Evolutionary conservation across 257 asterid genomes (phyloP).

Genomic region (Nicotiana tomentosiformis): DNA sequence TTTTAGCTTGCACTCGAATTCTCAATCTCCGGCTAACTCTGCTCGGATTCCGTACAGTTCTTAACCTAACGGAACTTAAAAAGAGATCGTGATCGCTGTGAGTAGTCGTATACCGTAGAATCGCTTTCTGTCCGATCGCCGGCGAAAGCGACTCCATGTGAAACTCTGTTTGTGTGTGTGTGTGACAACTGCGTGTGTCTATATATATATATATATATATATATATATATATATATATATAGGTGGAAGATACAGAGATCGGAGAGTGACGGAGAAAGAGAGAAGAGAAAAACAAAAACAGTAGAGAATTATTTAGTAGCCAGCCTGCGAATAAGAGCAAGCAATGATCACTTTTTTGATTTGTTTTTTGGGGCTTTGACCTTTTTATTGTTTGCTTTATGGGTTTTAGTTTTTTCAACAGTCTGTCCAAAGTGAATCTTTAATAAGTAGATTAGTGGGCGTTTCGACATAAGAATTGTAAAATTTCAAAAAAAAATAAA

Average conservation of each 20-base stretch:
- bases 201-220: neutral
- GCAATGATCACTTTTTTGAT: neutral
- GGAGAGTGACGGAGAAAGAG: constrained; percentile 47
- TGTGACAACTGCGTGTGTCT: neutral
- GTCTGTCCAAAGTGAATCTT: neutral
- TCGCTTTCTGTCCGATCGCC: constrained; percentile 38
- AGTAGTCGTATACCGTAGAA: constrained; percentile 15
- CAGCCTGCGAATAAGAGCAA: neutral
- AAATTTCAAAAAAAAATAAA: too few relatives aligned
- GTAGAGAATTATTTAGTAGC: neutral
- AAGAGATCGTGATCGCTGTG: constrained; percentile 16
- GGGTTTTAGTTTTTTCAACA: neutral
- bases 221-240: neutral
- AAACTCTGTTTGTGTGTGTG: neutral
- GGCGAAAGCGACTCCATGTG: constrained; percentile 54
- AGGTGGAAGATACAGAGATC: constrained; percentile 15
- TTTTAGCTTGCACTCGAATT: constrained; percentile 26
- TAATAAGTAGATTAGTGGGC: neutral
- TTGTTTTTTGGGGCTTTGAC: neutral
- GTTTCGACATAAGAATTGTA: too few relatives aligned
- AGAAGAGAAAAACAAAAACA: constrained; percentile 14
- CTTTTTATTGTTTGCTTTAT: neutral
- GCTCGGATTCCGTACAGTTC: neutral
- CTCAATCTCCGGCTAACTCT: constrained; percentile 17
- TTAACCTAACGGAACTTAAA: neutral